phyloP scores from a whole-genome alignment of 2,329 filamentous ascomycete species.

The Diplodia intermedia region DNA sequence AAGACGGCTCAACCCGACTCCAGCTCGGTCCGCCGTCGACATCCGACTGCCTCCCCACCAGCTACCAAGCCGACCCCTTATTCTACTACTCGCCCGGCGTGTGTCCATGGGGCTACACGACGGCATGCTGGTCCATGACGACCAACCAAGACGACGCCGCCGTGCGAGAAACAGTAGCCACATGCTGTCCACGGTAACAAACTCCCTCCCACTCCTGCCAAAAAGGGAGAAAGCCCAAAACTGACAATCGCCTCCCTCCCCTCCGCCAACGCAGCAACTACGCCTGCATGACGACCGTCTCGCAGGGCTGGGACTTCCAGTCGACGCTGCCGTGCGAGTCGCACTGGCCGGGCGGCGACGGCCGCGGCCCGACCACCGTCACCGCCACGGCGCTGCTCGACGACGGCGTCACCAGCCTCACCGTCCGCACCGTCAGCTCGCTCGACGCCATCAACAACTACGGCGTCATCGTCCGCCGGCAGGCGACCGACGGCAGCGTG shows the following conservation, averaged over 20 bases:
- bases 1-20: no score
- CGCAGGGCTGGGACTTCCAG: slow-evolving; percentile 3
- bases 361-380: no score
- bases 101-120: no score
- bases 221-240: neutral
- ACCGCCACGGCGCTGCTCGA: neutral
- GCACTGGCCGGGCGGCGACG: neutral
- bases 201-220: no score
- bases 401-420: neutral
- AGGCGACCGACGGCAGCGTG: neutral
- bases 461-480: slow-evolving; percentile 2
- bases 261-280: neutral
- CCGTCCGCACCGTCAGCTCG: slow-evolving; percentile 4
- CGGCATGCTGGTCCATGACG: no score
- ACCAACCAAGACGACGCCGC: no score
- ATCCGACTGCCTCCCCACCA: no score
- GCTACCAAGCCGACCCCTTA: no score
- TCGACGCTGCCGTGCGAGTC: slow-evolving; percentile 1
- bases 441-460: slow-evolving; percentile 11
- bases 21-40: no score
- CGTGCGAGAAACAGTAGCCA: no score
- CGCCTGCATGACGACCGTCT: slow-evolving; percentile 8
- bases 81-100: no score
- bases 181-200: no score
- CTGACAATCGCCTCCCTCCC: neutral